Evolutionary conservation across 2,329 filamentous ascomycete species (phyloP).

Genomic region (Colletotrichum chrysophilum): DNA sequence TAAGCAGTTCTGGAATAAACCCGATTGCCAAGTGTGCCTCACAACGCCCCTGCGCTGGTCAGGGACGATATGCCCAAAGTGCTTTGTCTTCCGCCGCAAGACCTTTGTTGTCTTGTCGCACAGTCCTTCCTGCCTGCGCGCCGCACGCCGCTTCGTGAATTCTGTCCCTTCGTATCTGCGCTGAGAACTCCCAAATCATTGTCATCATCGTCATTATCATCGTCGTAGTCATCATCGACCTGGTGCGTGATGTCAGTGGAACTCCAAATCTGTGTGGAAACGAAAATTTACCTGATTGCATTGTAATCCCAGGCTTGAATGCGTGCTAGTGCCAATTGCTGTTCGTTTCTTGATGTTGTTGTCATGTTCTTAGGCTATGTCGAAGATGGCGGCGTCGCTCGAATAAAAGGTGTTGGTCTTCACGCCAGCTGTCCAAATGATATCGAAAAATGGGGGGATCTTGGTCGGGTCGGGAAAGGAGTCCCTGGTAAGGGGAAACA

Average conservation of each 20-base stretch:
- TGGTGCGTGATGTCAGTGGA: not conserved
- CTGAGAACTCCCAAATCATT: not conserved
- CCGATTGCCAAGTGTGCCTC: not conserved
- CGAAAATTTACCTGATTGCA: not conserved
- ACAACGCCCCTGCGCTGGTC: not conserved
- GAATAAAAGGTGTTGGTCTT: not conserved
- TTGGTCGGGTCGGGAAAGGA: not conserved
- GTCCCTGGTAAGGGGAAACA: not conserved
- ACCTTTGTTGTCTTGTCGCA: not conserved
- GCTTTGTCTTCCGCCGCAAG: not conserved
- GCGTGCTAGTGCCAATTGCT: rapidly evolving
- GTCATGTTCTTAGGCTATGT: not conserved
- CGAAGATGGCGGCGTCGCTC: not conserved
- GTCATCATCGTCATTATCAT: not conserved
- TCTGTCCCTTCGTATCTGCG: not conserved
- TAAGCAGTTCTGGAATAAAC: not conserved
- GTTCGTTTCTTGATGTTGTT: not conserved
- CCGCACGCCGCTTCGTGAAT: not conserved
- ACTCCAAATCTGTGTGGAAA: not conserved
- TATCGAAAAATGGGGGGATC: not conserved
- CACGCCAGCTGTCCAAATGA: not conserved
- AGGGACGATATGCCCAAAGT: rapidly evolving
- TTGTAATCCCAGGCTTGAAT: not conserved
- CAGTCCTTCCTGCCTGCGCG: not conserved
- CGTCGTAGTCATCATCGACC: not conserved